Evolutionary conservation across 139 green algal species (phyloP).

Genomic region (Limnomonas spitsbergensis): DNA sequence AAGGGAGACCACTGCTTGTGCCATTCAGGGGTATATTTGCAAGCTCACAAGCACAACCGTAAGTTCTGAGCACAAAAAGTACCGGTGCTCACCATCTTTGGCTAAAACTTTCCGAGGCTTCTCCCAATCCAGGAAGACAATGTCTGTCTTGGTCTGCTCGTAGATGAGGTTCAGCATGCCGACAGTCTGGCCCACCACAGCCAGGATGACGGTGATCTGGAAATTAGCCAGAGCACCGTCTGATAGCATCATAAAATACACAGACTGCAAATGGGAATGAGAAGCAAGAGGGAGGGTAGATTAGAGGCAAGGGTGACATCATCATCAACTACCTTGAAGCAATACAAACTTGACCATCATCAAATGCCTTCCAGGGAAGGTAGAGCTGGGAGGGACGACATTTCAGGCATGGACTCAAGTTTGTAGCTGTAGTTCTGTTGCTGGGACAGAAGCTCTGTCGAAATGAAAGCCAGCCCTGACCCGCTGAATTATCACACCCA

Average conservation of each 20-base stretch:
- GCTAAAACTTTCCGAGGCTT: slow-evolving; percentile 41
- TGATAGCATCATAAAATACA: slow-evolving; percentile 47
- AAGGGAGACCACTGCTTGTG: no score
- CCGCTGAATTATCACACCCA: no score
- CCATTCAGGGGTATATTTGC: no score
- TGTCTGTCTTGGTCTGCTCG: slow-evolving; percentile 33
- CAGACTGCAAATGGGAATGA: slow-evolving; percentile 27
- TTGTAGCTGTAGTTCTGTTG: no score
- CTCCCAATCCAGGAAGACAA: slow-evolving; percentile 76
- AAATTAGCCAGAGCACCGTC: slow-evolving; percentile 52
- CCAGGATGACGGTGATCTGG: slow-evolving; percentile 48
- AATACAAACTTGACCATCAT: no score
- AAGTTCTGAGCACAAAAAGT: no score
- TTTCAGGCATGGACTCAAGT: no score
- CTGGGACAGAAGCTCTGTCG: no score
- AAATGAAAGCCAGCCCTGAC: no score
- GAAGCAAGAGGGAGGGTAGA: neutral
- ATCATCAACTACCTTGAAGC: no score
- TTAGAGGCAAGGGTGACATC: neutral
- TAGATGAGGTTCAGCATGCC: slow-evolving; percentile 44
- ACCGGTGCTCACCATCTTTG: slow-evolving; percentile 8
- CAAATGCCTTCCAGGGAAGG: neutral
- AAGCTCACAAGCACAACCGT: neutral
- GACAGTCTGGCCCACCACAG: slow-evolving; percentile 49
- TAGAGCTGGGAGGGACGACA: neutral